Base-by-base conservation (phyloP, 148 eudicot genomes). In the Camellia lanceoleosa region DNA sequence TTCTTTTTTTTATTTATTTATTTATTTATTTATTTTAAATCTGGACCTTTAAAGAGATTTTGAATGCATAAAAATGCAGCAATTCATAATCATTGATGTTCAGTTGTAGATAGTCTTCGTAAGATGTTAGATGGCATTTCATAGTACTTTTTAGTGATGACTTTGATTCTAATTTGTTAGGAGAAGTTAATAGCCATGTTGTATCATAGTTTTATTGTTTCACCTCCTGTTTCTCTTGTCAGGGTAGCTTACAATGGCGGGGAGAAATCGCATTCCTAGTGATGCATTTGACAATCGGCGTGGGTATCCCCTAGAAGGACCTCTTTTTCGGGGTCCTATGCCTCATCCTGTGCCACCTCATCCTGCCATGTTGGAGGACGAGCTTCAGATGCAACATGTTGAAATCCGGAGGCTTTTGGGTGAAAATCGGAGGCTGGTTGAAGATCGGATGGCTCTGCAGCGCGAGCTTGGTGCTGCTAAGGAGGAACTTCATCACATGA, bases 311-410 rank as follows among this genome's bases (percentile, higher is more conserved):
- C 88, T 84, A 52, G 89, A 85, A 68, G 90, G 89, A 55, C 88
- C 83, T 73, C 67, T 87, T 71, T 75, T 83, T 51, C 85, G 91
- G 19, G 98, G 88, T 64, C 92, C 87, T 65, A 73, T 92, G 81
- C 85, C 86, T 54, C 84, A 91, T 49, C 91, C 85, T 2, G 47
- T 88, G 80, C 97, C 90, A 78, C 94, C 93, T 81, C 97, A 93
- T 82, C 99, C 98, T 83, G 97, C 94, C 71, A 23, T 96, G 60
- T 83, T 96, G 82, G 98, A 93, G 89, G 99, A 96, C 83, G 99
- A 96, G 83, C 91, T 96, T 81, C 95, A 93, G 85, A 87, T 92
- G 56, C 95, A 88, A 63, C 95, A 89, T 82, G 83, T 68, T 69
- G 99, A 92, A 82, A 88, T 96, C 78, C 91, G 91, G 55, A 91